Conservation (phyloP, 164 flowering plant species). For the Umbellularia californica region DNA sequence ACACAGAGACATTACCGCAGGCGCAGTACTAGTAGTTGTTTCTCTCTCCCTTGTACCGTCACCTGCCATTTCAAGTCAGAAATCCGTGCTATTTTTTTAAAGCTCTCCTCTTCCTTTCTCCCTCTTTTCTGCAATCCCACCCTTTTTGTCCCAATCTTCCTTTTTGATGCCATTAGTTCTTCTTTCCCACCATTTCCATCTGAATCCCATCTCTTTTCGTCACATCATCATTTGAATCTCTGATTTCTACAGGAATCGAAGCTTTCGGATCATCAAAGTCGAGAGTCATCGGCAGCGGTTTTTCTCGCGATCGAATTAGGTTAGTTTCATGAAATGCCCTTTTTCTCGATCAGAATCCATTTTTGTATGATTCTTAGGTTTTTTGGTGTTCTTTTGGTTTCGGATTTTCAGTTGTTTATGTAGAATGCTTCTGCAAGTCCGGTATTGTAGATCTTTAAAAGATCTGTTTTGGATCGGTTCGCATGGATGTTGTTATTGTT, state of each 20-base stretch:
- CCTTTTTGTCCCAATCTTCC: too few relatives aligned
- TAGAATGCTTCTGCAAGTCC: too few relatives aligned
- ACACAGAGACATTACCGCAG: not conserved
- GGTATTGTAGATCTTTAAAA: too few relatives aligned
- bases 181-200: not conserved
- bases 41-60: not conserved
- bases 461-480: too few relatives aligned
- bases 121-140: not conserved
- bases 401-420: too few relatives aligned
- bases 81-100: too few relatives aligned
- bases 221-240: not conserved
- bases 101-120: not conserved
- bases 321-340: not conserved
- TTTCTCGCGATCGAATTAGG: not conserved
- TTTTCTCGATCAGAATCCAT: not conserved
- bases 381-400: too few relatives aligned
- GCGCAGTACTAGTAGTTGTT: not conserved
- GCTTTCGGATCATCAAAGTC: not conserved
- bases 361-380: not conserved
- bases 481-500: too few relatives aligned
- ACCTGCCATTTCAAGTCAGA: not conserved
- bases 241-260: not conserved
- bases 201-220: not conserved
- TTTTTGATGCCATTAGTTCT: too few relatives aligned
- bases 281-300: not conserved